These are phyloP conservation scores for Xylariaceae sp. DNA, from an alignment of 2,329 filamentous ascomycete genomes.

Conservation along the genomic window DNA sequence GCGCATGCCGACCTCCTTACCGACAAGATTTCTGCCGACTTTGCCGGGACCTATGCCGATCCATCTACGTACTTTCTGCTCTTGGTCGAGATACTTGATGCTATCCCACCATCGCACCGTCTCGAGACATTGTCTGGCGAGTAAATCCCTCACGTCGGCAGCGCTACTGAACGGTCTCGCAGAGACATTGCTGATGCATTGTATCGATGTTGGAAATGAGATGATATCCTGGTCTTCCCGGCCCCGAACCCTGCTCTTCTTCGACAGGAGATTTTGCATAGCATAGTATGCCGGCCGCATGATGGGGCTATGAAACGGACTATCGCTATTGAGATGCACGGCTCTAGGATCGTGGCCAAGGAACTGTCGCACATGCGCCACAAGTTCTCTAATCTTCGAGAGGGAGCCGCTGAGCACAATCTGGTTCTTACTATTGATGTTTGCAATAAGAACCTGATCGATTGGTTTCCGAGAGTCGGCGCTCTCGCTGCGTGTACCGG, in stretches of 20 bases:
- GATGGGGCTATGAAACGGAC: conserved; percentile 84
- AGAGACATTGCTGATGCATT: conserved; percentile 82
- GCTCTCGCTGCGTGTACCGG: conserved; percentile 63
- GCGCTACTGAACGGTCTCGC: conserved; percentile 70
- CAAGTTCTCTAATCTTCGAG: conserved; percentile 70
- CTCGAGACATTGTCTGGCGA: conserved; percentile 80
- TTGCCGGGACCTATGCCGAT: conserved; percentile 91
- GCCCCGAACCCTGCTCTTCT: conserved; percentile 49
- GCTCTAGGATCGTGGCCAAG: conserved; percentile 86
- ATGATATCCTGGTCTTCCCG: conserved; percentile 59
- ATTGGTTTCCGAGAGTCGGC: conserved; percentile 66
- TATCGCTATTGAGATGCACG: conserved; percentile 79
- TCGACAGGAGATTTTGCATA: conserved; percentile 64
- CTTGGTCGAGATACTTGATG: conserved; percentile 81
- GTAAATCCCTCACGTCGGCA: conserved; percentile 69
- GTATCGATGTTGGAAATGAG: conserved; percentile 67
- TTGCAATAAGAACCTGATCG: conserved; percentile 83
- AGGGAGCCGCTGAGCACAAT: conserved; percentile 90
- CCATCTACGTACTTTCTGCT: conserved; percentile 76
- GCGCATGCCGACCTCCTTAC: conserved; percentile 88
- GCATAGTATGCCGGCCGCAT: conserved; percentile 79
- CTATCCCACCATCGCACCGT: conserved; percentile 94
- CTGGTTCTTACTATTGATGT: conserved; percentile 94
- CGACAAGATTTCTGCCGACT: conserved; percentile 86
- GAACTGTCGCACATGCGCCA: conserved; percentile 83